Evolutionary conservation across 208 protist species (phyloP).

Genomic region (Acanthamoeba culbertsoni): DNA sequence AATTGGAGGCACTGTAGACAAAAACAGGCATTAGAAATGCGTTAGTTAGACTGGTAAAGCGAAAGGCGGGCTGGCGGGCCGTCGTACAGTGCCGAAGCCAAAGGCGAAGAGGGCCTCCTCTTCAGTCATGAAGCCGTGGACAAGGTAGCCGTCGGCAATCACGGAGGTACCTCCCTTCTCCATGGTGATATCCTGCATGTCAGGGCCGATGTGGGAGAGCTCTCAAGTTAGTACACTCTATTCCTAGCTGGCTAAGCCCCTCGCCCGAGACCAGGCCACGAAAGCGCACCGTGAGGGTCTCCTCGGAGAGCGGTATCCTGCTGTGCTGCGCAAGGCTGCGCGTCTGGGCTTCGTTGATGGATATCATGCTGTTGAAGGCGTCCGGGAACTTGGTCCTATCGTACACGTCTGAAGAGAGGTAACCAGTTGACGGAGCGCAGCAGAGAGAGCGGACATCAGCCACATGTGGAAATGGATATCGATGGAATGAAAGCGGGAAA

Average conservation of each 20-base stretch:
- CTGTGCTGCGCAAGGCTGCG: conserved; percentile 41
- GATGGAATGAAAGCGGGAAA: neutral
- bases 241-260: too few species aligned
- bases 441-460: neutral
- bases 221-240: neutral
- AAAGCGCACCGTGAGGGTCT: conserved; percentile 29
- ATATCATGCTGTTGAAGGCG: conserved; percentile 42
- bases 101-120: conserved; percentile 52
- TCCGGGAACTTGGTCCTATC: conserved; percentile 35
- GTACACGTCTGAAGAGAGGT: neutral
- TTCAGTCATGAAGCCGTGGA: conserved; percentile 26
- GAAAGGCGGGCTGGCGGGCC: neutral
- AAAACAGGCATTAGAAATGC: neutral
- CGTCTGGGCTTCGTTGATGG: conserved; percentile 55
- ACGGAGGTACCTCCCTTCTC: conserved; percentile 47
- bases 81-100: neutral
- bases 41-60: too few species aligned
- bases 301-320: conserved; percentile 2
- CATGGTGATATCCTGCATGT: conserved; percentile 32
- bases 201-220: neutral
- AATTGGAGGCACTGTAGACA: neutral
- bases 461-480: neutral
- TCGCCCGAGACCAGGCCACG: too few species aligned
- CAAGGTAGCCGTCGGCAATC: conserved; percentile 39
- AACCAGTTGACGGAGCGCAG: neutral